A percentile compares a stretch with the other conserved stretches of the same genome.
These are phyloP conservation scores for Dunaliella primolecta DNA, from an alignment of 139 green algal species.

Conservation along the genomic window DNA sequence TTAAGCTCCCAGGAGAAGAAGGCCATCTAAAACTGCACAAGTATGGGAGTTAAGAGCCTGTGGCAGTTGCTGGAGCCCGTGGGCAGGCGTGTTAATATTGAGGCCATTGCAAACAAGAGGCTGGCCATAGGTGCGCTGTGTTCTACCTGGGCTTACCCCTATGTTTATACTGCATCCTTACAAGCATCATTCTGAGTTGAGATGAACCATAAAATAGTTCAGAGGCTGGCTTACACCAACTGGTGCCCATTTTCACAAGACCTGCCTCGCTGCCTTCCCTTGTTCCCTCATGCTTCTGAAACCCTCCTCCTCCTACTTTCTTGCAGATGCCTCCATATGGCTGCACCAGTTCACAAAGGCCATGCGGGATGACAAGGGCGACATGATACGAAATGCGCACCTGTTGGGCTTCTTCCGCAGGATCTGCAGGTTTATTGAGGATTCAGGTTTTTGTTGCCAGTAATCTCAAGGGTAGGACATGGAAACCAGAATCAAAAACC, in stretches of 20 bases:
- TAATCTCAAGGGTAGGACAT: no score
- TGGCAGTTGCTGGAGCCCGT: conserved; percentile 89
- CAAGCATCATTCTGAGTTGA: no score
- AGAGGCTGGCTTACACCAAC: no score
- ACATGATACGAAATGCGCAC: conserved; percentile 92
- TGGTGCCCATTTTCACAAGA: no score
- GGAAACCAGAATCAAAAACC: no score
- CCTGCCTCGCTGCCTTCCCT: no score
- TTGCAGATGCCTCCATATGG: conserved; percentile 94
- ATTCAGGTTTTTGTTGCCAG: not conserved
- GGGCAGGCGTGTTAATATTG: conserved; percentile 78
- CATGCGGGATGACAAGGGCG: conserved; percentile 89
- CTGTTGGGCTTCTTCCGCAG: conserved; percentile 94
- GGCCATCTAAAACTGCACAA: no score
- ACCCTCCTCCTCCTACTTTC: not conserved
- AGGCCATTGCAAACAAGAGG: conserved; percentile 77
- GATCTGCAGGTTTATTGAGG: conserved; percentile 88
- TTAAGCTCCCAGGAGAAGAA: no score
- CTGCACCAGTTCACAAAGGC: conserved; percentile 94
- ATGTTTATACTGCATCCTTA: not conserved
- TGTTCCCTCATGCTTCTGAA: no score
- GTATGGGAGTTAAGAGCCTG: conserved; percentile 77
- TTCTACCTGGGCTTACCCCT: not conserved
- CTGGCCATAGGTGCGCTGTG: conserved; percentile 73
- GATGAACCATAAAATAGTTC: no score